Evolutionary conservation across 768 basidiomycete species (phyloP).

Genomic region (Trametes cingulata): DNA sequence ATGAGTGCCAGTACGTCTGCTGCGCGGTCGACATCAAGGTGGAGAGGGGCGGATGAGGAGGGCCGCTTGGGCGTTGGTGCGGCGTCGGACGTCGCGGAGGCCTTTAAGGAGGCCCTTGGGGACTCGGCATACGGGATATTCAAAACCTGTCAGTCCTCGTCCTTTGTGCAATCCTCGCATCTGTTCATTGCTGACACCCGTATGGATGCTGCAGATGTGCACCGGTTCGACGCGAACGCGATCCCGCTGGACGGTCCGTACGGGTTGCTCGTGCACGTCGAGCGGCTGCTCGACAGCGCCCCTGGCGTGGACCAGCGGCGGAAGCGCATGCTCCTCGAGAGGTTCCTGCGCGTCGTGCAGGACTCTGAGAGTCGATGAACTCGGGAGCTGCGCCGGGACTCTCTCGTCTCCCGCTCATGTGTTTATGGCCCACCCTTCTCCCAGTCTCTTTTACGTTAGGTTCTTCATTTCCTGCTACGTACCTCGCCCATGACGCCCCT

Average conservation of each 20-base stretch:
- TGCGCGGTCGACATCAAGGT: conserved; percentile 22
- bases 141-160: conserved; percentile 61
- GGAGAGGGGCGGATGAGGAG: conserved; percentile 31
- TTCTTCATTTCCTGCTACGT: conserved; percentile 11
- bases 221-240: conserved; percentile 70
- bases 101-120: conserved; percentile 38
- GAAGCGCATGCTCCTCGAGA: conserved; percentile 52
- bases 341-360: conserved; percentile 59
- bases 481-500: conserved; percentile 3
- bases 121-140: conserved; percentile 42
- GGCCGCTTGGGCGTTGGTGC: conserved; percentile 31
- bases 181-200: not conserved
- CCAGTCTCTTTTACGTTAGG: not conserved
- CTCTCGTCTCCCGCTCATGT: conserved; percentile 2
- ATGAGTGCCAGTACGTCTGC: conserved; percentile 12
- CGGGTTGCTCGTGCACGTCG: conserved; percentile 67
- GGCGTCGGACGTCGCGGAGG: conserved; percentile 38
- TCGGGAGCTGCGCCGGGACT: not conserved
- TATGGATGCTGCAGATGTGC: conserved; percentile 51
- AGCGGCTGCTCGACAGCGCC: conserved; percentile 53
- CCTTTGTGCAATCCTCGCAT: not conserved
- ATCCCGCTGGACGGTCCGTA: conserved; percentile 76
- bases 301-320: conserved; percentile 51
- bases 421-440: not conserved
- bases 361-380: conserved; percentile 24